Conservation (phyloP, 768 basidiomycete genomes). For the Clitopilus passeckerianus region DNA sequence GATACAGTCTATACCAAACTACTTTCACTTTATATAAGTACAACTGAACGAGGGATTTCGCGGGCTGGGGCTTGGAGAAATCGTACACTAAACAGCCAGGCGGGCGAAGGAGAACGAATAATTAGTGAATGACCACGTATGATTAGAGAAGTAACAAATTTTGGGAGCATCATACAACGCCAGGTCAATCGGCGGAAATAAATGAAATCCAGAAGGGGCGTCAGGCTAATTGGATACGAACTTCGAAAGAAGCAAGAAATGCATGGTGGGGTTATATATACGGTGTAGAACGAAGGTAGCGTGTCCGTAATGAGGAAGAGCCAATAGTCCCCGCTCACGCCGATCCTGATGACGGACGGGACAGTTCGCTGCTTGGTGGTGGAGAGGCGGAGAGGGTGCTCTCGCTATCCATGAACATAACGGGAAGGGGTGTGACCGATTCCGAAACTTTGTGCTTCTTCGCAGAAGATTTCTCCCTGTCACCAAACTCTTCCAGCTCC, state of each 20-base stretch:
- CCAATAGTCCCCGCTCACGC: background rate
- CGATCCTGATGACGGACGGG: background rate
- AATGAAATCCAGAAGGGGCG: background rate
- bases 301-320: background rate
- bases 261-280: background rate
- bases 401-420: background rate
- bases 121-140: background rate
- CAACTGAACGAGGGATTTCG: background rate
- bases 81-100: background rate
- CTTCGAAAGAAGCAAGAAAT: background rate
- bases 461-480: conserved; percentile 3
- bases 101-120: background rate
- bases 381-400: background rate
- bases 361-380: background rate
- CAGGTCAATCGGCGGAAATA: background rate
- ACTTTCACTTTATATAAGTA: background rate
- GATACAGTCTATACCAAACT: background rate
- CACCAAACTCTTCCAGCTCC: conserved; percentile 34
- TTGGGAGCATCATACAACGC: too few species aligned
- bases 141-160: too few species aligned
- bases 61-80: background rate
- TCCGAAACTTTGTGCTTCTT: background rate
- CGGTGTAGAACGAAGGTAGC: too few species aligned
- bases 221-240: background rate
- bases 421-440: background rate